Evolutionary conservation across 164 flowering plant genomes (phyloP).

Genomic region (Sextonia rubra): DNA sequence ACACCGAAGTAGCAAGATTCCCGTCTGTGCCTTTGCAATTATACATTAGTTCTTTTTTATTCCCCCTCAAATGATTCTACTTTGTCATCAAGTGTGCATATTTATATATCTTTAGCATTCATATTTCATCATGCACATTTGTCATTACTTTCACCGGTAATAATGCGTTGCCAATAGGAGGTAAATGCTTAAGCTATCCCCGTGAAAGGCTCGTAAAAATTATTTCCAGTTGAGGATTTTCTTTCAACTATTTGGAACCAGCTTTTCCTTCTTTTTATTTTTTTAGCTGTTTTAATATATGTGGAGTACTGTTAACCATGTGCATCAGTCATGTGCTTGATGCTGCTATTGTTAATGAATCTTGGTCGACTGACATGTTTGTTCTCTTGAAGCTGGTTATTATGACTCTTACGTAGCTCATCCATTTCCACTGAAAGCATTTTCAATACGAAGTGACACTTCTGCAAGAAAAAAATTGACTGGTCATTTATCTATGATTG

Average conservation of each 20-base stretch:
- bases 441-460: background rate
- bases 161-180: too few relatives aligned
- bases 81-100: too few relatives aligned
- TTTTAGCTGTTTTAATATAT: too few relatives aligned
- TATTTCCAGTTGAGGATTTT: background rate
- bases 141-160: too few relatives aligned
- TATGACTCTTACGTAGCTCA: background rate
- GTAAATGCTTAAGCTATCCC: background rate
- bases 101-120: too few relatives aligned
- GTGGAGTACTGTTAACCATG: background rate
- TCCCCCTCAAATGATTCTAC: too few relatives aligned
- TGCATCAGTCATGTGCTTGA: background rate
- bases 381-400: background rate
- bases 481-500: background rate
- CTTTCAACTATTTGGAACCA: too few relatives aligned
- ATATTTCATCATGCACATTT: too few relatives aligned
- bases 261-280: background rate
- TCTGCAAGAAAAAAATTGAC: background rate
- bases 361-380: background rate
- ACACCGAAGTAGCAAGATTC: background rate
- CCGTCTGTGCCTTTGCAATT: background rate
- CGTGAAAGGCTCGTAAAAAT: background rate
- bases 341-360: background rate
- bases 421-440: background rate
- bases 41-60: background rate